Base-by-base conservation (phyloP, 1,284 basidiomycete genomes). In the Ustilago nuda region DNA sequence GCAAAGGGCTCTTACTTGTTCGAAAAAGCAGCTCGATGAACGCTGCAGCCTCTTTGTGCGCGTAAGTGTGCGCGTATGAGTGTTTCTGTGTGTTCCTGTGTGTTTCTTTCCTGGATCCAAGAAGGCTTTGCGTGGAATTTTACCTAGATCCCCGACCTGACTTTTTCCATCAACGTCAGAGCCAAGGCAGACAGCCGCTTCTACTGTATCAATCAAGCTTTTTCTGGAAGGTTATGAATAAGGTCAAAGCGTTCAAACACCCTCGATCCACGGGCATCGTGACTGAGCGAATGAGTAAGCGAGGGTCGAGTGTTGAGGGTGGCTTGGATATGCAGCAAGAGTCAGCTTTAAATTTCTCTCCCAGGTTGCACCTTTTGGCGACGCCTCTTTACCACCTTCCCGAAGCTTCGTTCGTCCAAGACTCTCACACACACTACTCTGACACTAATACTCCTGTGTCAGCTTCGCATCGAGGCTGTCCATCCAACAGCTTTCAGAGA, bases 311-410 rank as follows among this genome's bases (percentile, higher is more conserved):
- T 13, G 19, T 3, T 41, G 53, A 8, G 41, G 53, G 53, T 55
- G 53, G 53, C 53, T 55, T 36, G 19, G 19, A 19, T 45, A 23
- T 50, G 48, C 48, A 11, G 27, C 23, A 30, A 13, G 23, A 50
- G 23, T 50, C 48, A 50, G 48, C 48, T 50, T 27, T 50, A 50
- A 50, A 32, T 30, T 30, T 50, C 27, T 50, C 12, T 32, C 27
- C 23, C 23, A 27, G 12, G 48, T 19, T 48, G 5, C 48, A 30
- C 27, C 23, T 48, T 48, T 23, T 27, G n/a, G n/a, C 45, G 45
- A 3, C 8, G 45, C 45, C 45, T 48, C 45, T 27, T 27, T 23
- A 50, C 23, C 48, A 50, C 23, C 48, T 50, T 50, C 33, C 33
- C 32, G 30, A 45, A 30, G 6, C 39, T 50, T 56, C 30, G 37